phyloP scores from a whole-genome alignment of 352 stramenopile species.

The Poterioochromonas sp. region DNA sequence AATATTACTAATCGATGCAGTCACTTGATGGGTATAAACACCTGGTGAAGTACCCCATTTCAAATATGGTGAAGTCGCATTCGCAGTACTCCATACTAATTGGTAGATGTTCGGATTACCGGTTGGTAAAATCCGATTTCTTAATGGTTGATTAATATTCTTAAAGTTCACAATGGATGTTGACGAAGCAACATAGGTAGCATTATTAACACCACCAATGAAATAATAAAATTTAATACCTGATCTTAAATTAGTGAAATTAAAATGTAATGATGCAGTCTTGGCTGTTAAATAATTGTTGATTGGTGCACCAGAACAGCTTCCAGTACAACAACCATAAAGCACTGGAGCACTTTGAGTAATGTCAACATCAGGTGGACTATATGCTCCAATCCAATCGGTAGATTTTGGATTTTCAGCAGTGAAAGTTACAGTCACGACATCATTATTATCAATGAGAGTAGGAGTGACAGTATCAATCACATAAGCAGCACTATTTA shows the following conservation, averaged over 20 bases:
- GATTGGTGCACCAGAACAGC: too few species aligned
- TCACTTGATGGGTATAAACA: background rate
- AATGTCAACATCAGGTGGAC: constrained; percentile 25
- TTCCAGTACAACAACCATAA: background rate
- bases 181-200: background rate
- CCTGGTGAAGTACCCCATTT: background rate
- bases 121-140: background rate
- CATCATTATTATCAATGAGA: background rate
- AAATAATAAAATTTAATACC: constrained; percentile 30
- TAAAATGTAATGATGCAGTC: background rate
- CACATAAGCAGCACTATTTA: too few species aligned
- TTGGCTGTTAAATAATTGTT: background rate
- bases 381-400: constrained; percentile 27
- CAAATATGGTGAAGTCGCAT: background rate
- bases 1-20: background rate
- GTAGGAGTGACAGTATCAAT: background rate
- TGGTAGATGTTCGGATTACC: constrained; percentile 20
- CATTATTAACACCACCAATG: background rate
- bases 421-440: constrained; percentile 19
- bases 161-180: background rate
- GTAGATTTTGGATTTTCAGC: background rate
- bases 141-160: constrained; percentile 29
- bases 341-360: background rate
- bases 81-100: constrained; percentile 9
- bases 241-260: constrained; percentile 19